Evolutionary conservation across 805 yeast genomes (phyloP).

Genomic region (Myxozyma neglecta): DNA sequence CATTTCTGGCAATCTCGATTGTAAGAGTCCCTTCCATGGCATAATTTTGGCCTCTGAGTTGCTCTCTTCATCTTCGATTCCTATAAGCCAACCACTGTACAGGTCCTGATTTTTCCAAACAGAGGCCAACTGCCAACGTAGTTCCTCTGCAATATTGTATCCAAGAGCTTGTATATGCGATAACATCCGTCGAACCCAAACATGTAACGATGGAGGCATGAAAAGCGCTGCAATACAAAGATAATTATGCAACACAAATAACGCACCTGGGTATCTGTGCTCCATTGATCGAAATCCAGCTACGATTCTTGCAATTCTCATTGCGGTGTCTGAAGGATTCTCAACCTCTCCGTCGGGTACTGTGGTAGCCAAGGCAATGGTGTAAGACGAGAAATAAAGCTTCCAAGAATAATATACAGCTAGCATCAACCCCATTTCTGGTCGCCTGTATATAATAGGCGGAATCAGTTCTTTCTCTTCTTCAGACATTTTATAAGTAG

Average conservation of each 20-base stretch:
- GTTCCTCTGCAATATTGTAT: constrained; percentile 24
- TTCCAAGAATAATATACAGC: constrained; percentile 18
- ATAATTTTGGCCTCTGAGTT: constrained; percentile 16
- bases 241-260: constrained; percentile 21
- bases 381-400: constrained; percentile 23
- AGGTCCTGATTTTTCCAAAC: constrained; percentile 21
- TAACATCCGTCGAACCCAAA: constrained; percentile 26
- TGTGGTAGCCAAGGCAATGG: constrained; percentile 15
- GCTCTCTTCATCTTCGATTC: constrained; percentile 15
- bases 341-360: constrained; percentile 9
- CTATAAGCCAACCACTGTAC: constrained; percentile 27
- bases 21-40: constrained; percentile 24
- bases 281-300: constrained; percentile 19
- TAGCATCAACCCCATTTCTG: constrained; percentile 15
- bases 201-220: constrained; percentile 21
- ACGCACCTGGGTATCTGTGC: constrained; percentile 19
- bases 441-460: constrained; percentile 20
- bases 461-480: constrained; percentile 18
- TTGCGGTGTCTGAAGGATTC: constrained; percentile 16
- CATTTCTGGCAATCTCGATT: constrained; percentile 15
- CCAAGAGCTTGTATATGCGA: constrained; percentile 26
- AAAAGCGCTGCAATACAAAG: constrained; percentile 23
- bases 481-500: background rate
- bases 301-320: constrained; percentile 16
- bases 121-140: constrained; percentile 23